Conservation (phyloP, 345 rosid genomes). For the Syzygium aqueum region DNA sequence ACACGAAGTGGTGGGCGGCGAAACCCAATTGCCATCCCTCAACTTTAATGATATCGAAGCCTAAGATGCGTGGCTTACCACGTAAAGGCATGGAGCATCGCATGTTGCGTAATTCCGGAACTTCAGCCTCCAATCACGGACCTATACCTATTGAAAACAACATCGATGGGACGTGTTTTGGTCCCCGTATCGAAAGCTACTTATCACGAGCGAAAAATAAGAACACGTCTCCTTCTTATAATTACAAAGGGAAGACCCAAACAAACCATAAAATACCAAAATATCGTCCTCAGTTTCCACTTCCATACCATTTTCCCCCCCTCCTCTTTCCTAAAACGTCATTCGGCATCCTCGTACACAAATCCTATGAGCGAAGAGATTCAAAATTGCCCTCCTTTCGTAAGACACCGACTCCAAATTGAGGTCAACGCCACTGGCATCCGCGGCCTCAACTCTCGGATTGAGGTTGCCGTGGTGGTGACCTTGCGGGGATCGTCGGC, state of each 20-base stretch:
- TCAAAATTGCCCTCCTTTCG: neutral
- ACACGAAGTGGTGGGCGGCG: too few relatives aligned
- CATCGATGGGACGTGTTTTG: neutral
- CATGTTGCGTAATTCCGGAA: neutral
- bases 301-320: neutral
- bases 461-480: neutral
- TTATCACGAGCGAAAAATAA: neutral
- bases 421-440: neutral
- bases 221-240: neutral
- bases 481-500: neutral
- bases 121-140: neutral
- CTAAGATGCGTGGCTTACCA: neutral
- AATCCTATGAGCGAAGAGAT: neutral
- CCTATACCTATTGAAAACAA: neutral
- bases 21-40: too few relatives aligned
- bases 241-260: neutral
- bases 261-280: neutral
- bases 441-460: too few relatives aligned
- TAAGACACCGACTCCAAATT: neutral
- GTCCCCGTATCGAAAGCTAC: neutral
- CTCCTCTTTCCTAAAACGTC: neutral
- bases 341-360: neutral
- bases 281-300: neutral
- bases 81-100: too few relatives aligned
- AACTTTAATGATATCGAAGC: neutral